Conservation (phyloP, 148 eudicot species). For the Cornus florida region DNA sequence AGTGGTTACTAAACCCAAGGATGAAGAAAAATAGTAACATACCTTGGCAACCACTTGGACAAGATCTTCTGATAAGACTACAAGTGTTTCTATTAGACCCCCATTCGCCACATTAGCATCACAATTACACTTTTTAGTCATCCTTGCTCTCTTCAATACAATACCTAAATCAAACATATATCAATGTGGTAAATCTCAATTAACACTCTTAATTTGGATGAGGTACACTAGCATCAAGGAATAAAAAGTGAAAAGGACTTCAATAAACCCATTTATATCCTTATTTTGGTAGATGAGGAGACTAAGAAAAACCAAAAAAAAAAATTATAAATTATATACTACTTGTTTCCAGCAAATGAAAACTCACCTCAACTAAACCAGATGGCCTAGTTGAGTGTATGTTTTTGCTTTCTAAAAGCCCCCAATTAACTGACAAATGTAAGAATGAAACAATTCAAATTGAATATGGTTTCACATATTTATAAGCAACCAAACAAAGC, state of each 20-base stretch:
- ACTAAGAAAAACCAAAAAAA: neutral
- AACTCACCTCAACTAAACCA: neutral
- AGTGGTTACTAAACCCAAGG: neutral
- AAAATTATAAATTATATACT: too few relatives aligned
- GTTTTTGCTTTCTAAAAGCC: too few relatives aligned
- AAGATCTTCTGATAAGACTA: constrained; percentile 69
- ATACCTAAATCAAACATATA: constrained; percentile 50
- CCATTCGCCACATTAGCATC: constrained; percentile 51
- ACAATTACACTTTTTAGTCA: constrained; percentile 67
- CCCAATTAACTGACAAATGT: neutral
- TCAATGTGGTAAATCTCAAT: neutral
- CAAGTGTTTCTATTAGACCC: constrained; percentile 65
- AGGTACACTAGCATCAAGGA: constrained; percentile 3
- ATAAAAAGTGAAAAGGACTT: neutral
- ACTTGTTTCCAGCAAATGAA: neutral
- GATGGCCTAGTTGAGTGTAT: too few relatives aligned
- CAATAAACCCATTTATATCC: neutral
- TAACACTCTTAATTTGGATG: neutral
- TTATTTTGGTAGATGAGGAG: neutral
- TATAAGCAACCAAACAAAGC: neutral
- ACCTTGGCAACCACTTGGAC: constrained; percentile 96
- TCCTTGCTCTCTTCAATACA: constrained; percentile 75
- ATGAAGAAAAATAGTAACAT: constrained; percentile 9
- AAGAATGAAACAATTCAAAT: neutral
- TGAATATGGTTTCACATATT: neutral